These are phyloP conservation scores for Lupinus albus DNA, from an alignment of 306 rosid species.

Conservation along the genomic window DNA sequence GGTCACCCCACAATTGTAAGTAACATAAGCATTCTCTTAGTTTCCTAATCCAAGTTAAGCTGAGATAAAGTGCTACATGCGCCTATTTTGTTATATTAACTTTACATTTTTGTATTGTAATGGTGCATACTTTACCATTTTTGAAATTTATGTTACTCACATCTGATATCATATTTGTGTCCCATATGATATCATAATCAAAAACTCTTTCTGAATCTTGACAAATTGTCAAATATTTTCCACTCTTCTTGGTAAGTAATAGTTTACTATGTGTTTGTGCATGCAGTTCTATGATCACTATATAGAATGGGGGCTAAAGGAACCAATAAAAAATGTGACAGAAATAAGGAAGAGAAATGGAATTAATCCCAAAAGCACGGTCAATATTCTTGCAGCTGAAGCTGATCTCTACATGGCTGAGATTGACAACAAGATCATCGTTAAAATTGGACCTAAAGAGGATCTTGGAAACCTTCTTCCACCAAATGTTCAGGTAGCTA, in stretches of 20 bases:
- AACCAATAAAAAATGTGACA: conserved; percentile 43
- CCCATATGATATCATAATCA: too few relatives aligned
- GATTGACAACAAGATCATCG: conserved; percentile 58
- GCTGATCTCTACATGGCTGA: conserved; percentile 61
- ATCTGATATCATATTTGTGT: too few relatives aligned
- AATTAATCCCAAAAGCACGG: conserved; percentile 49
- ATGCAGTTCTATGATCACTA: conserved; percentile 76
- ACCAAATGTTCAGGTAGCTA: conserved; percentile 46
- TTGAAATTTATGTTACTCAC: too few relatives aligned
- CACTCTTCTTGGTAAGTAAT: background rate
- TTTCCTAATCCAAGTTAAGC: too few relatives aligned
- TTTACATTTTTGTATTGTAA: too few relatives aligned
- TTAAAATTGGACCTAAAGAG: conserved; percentile 61
- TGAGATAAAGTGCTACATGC: too few relatives aligned
- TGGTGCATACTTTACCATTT: too few relatives aligned
- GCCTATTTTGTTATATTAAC: too few relatives aligned
- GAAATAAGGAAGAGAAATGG: conserved; percentile 61
- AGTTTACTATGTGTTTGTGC: background rate
- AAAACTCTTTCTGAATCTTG: too few relatives aligned
- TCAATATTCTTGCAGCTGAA: conserved; percentile 61
- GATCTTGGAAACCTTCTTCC: conserved; percentile 65
- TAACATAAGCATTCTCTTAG: background rate
- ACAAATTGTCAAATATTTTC: too few relatives aligned
- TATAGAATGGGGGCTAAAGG: conserved; percentile 58
- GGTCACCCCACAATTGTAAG: conserved; percentile 70